Base-by-base conservation (phyloP, 176 grass and related monocot species). In the Carex kokanica region DNA sequence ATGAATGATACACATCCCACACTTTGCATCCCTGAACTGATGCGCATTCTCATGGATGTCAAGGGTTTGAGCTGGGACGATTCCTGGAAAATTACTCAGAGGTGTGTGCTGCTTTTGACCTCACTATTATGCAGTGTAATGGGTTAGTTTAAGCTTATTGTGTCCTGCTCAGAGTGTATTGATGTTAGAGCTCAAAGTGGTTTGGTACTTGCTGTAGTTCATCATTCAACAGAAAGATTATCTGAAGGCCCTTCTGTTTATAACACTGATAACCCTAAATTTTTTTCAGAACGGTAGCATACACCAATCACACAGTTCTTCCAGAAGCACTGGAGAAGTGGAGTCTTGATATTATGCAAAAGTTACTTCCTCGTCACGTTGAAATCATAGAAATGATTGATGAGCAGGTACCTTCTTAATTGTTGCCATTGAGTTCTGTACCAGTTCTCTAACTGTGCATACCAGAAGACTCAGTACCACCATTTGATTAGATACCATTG, bases 1-100 rank as follows among this genome's bases (percentile, higher is more conserved):
- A 99, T 99, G 96, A 99, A 99, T 85, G 96, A 99, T 80, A 99
- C 96, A 58, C 96, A 99, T 81, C 96, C 96, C 49, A 99, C 96
- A 75, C 78, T 99, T 68, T 99, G 96, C 89, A 99, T 99, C 86
- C 96, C 96, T 10, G 96, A 99, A 86, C 89, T 99, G 56, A 95
- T 99, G 89, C 90, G 93, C 78, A 93, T 99, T 90, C 86, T 99
- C 47, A 95, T 99, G 27, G 96, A 99, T 83, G 24, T 95, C 40
- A 99, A 99, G 78, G 96, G 93, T 47, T 86, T 99, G 83, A 93
- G 71, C 82, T 99, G 93, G 96, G 84, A 87, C 14, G 81, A 93
- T 9, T 86, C 93, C 53, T 99, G 96, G 96, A 90, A 88, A 79
- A 95, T 99, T 84, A 99, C 91, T 17, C 86, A 99, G 86, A 99